These are phyloP conservation scores for Neurospora sp. DNA, from an alignment of 495 filamentous ascomycete genomes.

Conservation along the genomic window DNA sequence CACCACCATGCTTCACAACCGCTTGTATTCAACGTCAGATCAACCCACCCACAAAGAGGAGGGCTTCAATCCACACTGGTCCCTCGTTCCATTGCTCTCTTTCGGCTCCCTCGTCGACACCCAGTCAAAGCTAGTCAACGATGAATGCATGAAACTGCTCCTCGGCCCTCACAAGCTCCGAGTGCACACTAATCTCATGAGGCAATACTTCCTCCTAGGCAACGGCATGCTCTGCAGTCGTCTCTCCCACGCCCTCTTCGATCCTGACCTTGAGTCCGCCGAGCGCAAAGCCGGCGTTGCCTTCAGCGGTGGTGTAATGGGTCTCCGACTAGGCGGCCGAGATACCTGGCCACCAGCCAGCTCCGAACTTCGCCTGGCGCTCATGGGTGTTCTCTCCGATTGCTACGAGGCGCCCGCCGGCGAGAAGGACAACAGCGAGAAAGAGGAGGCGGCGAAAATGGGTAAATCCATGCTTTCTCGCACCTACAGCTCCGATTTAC, in stretches of 20 bases:
- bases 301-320: conserved; percentile 62
- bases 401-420: conserved; percentile 39
- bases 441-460: background rate
- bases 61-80: conserved; percentile 57
- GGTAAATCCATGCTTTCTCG: conserved; percentile 4
- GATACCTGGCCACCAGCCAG: conserved; percentile 87
- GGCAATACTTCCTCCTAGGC: conserved; percentile 70
- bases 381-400: conserved; percentile 80
- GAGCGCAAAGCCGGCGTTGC: conserved; percentile 60
- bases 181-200: conserved; percentile 68
- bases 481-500: conserved; percentile 44
- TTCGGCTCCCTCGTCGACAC: conserved; percentile 61
- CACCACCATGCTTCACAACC: conserved; percentile 17
- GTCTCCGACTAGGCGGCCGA: conserved; percentile 64
- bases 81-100: conserved; percentile 61
- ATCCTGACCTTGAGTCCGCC: conserved; percentile 69
- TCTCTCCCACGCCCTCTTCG: conserved; percentile 76
- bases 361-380: conserved; percentile 76
- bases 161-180: conserved; percentile 64
- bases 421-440: background rate
- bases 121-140: conserved; percentile 69
- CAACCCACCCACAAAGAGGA: background rate
- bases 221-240: conserved; percentile 73
- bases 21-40: conserved; percentile 13
- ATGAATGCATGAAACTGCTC: conserved; percentile 65